Evolutionary conservation across 2,329 filamentous ascomycete genomes (phyloP).

Genomic region (Aureobasidium vineae): DNA sequence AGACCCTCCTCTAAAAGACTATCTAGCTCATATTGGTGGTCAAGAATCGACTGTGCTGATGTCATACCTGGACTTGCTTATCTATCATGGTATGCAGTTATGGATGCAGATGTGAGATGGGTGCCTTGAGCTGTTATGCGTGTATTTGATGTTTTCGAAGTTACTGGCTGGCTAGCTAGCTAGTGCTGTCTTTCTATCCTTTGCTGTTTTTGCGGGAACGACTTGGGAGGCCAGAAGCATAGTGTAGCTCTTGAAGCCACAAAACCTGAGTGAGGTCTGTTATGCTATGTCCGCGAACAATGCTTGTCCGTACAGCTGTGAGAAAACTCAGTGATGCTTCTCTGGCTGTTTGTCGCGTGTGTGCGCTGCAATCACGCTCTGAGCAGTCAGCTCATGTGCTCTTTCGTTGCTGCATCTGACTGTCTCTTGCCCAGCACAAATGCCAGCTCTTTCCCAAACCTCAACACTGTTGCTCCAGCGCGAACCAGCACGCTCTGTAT

Average conservation of each 20-base stretch:
- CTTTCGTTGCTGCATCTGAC: neutral
- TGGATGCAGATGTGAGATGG: neutral
- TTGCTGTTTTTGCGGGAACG: neutral
- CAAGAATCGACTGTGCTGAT: neutral
- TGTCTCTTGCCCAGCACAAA: neutral
- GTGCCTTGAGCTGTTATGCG: neutral
- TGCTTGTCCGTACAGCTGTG: neutral
- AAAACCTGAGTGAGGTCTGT: neutral
- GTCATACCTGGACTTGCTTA: neutral
- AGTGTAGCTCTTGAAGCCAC: neutral
- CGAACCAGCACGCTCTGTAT: neutral
- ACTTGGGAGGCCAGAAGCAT: neutral
- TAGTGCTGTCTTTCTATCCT: neutral
- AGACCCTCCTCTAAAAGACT: too few relatives aligned
- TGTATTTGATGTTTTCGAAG: neutral
- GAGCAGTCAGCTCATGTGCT: neutral
- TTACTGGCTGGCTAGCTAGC: neutral
- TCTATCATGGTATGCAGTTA: neutral
- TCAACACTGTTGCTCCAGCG: neutral
- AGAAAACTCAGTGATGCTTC: neutral
- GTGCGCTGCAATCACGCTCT: neutral
- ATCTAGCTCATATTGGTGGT: neutral
- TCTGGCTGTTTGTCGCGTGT: neutral
- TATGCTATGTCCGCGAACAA: neutral
- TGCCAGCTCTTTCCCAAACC: neutral